A percentile compares a stretch with the other conserved stretches of the same genome.
phyloP scores from a whole-genome alignment of 345 rosid species.

The Reutealis trisperma region DNA sequence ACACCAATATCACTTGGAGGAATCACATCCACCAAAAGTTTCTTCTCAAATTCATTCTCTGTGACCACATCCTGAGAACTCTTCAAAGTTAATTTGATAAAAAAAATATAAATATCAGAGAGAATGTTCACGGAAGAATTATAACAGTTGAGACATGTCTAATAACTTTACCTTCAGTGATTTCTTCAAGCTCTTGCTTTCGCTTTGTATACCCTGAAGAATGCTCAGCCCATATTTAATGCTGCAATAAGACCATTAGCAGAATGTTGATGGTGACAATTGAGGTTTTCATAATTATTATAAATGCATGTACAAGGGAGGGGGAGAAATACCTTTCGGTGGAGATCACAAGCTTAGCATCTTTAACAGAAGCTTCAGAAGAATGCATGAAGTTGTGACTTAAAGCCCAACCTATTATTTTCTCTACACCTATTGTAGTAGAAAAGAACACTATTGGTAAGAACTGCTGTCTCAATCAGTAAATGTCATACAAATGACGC shows the following conservation, averaged over 20 bases:
- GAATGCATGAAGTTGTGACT: conserved; percentile 80
- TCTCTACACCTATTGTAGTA: conserved; percentile 70
- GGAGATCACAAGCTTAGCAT: conserved; percentile 66
- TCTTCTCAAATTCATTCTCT: conserved; percentile 98
- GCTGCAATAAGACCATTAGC: conserved; percentile 44
- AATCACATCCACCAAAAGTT: conserved; percentile 93
- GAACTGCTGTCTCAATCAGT: background rate
- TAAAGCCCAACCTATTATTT: conserved; percentile 90
- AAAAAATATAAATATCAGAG: background rate
- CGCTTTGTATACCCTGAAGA: conserved; percentile 66
- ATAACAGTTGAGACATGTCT: background rate
- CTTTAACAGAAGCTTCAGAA: conserved; percentile 57
- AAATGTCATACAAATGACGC: background rate
- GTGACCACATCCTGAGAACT: conserved; percentile 84
- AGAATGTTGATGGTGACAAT: background rate
- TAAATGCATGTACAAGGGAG: background rate
- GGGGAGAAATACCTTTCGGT: conserved; percentile 58
- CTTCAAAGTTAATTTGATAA: background rate
- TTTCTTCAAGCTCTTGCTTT: conserved; percentile 75
- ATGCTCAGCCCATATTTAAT: conserved; percentile 66
- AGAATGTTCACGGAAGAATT: background rate
- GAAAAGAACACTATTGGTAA: conserved; percentile 1
- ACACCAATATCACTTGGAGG: conserved; percentile 97
- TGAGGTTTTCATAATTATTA: background rate
- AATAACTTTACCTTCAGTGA: conserved; percentile 65